These are phyloP conservation scores for Marsdenia floribunda DNA, from an alignment of 257 asterid genomes.

Conservation along the genomic window DNA sequence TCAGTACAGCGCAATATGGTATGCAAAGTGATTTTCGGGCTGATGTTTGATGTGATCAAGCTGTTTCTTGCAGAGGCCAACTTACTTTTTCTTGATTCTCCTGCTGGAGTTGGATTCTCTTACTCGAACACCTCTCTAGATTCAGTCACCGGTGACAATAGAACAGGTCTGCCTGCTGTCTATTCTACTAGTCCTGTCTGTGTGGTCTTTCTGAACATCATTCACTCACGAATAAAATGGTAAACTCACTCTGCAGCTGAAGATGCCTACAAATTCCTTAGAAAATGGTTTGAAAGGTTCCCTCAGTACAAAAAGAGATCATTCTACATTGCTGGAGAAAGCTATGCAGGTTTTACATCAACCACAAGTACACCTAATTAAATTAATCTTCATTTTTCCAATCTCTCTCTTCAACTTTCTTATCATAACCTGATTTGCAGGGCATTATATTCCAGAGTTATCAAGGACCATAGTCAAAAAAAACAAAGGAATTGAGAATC, in stretches of 20 bases:
- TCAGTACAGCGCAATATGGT: too few species aligned
- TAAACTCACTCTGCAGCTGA: constrained; percentile 26
- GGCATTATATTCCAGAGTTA: constrained; percentile 59
- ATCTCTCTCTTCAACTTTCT: background rate
- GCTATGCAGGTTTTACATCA: constrained; percentile 50
- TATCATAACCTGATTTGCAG: constrained; percentile 16
- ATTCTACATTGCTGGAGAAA: constrained; percentile 62
- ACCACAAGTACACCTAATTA: background rate
- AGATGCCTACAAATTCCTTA: constrained; percentile 49
- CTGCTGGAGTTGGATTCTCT: constrained; percentile 72
- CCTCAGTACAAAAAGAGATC: constrained; percentile 47
- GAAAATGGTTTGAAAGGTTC: constrained; percentile 52
- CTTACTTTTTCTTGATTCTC: constrained; percentile 58
- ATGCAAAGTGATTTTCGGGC: background rate
- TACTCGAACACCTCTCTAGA: constrained; percentile 47
- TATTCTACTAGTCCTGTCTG: background rate
- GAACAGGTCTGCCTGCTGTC: constrained; percentile 33
- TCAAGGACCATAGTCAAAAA: constrained; percentile 39
- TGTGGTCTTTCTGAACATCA: background rate
- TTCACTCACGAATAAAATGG: background rate
- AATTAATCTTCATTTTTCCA: background rate
- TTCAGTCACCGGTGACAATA: constrained; percentile 39
- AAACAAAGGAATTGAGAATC: constrained; percentile 34
- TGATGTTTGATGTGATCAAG: background rate
- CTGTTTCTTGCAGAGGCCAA: constrained; percentile 47